Percentiles rank a stretch among this genome's conserved stretches.
Evolutionary conservation across 208 protist genomes (phyloP).

Genomic region (Wallacemonas sp.): DNA sequence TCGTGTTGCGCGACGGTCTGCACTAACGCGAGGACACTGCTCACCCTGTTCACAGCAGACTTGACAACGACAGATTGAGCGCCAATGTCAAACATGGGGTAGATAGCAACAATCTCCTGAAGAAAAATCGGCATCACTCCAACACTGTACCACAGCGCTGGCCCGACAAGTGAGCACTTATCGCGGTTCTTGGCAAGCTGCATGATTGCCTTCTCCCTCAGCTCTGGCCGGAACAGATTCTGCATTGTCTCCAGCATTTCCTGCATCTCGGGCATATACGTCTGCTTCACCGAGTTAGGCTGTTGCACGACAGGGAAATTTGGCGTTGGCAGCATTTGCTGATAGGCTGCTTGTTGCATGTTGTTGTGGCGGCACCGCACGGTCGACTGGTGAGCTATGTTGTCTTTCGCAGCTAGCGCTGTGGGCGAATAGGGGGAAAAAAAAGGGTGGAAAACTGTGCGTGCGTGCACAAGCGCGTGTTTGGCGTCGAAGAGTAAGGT

Average conservation of each 20-base stretch:
- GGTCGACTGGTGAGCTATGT: too few relatives aligned
- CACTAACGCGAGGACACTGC: constrained; percentile 98
- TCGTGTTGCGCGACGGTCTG: constrained; percentile 98
- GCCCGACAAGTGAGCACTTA: constrained; percentile 92
- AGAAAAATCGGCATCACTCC: constrained; percentile 98
- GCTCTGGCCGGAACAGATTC: constrained; percentile 65
- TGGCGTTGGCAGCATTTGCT: neutral
- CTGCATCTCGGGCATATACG: constrained; percentile 11
- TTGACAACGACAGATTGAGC: constrained; percentile 40
- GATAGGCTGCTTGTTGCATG: constrained; percentile 1
- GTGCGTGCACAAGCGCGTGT: too few relatives aligned
- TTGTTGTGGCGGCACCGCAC: too few relatives aligned
- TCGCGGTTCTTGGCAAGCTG: constrained; percentile 96
- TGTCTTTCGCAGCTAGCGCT: too few relatives aligned
- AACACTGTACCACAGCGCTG: constrained; percentile 97
- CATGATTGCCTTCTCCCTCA: constrained; percentile 92
- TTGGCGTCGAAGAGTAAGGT: too few relatives aligned
- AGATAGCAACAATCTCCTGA: constrained; percentile 98
- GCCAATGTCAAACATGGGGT: constrained; percentile 93
- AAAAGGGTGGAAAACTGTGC: too few relatives aligned
- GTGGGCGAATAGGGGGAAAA: neutral
- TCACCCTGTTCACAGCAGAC: constrained; percentile 93
- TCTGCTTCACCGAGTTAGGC: neutral
- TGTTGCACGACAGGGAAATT: constrained; percentile 4
- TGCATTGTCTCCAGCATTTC: constrained; percentile 46